Conservation (phyloP, 2,329 filamentous ascomycete species). For the Stagonosporopsis rhizophila region DNA sequence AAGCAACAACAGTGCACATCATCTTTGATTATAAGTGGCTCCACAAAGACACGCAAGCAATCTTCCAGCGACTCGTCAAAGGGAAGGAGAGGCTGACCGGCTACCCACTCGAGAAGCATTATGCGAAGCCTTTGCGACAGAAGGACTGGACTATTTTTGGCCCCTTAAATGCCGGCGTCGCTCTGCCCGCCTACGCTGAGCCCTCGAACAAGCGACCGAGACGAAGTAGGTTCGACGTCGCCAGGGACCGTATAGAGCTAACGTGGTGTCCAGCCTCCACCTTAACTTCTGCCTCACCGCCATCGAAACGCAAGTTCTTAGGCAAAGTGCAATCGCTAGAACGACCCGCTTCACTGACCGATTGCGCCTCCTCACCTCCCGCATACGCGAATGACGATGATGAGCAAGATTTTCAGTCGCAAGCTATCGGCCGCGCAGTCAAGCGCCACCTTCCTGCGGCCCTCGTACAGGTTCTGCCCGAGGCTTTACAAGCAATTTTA, state of each 20-base stretch:
- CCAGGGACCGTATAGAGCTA: background rate
- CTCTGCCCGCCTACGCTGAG: background rate
- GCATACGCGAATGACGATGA: background rate
- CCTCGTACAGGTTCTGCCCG: background rate
- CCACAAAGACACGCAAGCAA: background rate
- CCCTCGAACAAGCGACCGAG: background rate
- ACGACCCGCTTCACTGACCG: background rate
- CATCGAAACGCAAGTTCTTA: background rate
- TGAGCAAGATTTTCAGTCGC: background rate
- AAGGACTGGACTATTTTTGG: conserved; percentile 7
- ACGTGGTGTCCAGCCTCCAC: background rate
- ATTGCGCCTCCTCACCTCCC: conserved; percentile 1
- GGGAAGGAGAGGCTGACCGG: background rate
- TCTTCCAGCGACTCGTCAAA: background rate
- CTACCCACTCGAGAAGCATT: background rate
- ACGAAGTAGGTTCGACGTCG: background rate
- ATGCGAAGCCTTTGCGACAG: background rate
- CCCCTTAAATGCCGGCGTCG: background rate
- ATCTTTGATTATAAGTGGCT: conserved; percentile 3
- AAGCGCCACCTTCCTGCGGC: background rate
- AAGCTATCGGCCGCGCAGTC: background rate
- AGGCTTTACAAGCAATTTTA: background rate
- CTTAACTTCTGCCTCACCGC: background rate
- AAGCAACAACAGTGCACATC: background rate
- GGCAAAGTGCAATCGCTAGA: background rate